Percentiles rank a stretch among this genome's conserved stretches.
Evolutionary conservation across 2,329 filamentous ascomycete genomes (phyloP).

Genomic region (Aspergillus niger): DNA sequence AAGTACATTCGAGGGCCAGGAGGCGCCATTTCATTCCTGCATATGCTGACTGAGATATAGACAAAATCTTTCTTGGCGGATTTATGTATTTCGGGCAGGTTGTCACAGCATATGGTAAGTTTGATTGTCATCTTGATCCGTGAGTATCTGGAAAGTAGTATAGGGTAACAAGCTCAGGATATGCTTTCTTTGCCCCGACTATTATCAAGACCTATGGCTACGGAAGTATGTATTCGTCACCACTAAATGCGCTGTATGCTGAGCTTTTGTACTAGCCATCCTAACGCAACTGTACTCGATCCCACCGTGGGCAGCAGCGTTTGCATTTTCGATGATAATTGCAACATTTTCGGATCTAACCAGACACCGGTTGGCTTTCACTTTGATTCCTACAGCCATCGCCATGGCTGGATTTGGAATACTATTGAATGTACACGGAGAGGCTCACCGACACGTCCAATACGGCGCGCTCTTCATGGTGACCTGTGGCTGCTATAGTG

Average conservation of each 20-base stretch:
- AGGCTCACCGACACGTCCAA: conserved; percentile 60
- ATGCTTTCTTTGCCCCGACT: conserved; percentile 74
- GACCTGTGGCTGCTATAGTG: conserved; percentile 75
- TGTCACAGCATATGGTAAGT: conserved; percentile 68
- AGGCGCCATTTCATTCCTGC: not conserved
- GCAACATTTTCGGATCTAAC: conserved; percentile 71
- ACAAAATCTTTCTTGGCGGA: conserved; percentile 70
- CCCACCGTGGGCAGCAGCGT: conserved; percentile 69
- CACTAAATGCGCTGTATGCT: conserved; percentile 5
- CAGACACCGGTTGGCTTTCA: conserved; percentile 74
- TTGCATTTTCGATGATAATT: conserved; percentile 74
- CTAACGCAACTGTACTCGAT: conserved; percentile 55
- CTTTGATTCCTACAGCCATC: conserved; percentile 67
- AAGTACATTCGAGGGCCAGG: conserved; percentile 19
- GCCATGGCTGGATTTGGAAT: conserved; percentile 75
- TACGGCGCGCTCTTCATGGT: conserved; percentile 83
- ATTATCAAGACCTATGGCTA: conserved; percentile 71
- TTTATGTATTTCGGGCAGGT: conserved; percentile 82
- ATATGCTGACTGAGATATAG: conserved; percentile 28
- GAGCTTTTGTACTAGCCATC: conserved; percentile 40
- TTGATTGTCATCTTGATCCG: not conserved
- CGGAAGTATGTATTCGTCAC: conserved; percentile 34
- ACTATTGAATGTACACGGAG: conserved; percentile 68
- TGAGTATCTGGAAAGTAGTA: not conserved
- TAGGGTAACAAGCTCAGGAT: conserved; percentile 44